These are phyloP conservation scores for Boletellus ananiceps DNA, from an alignment of 768 basidiomycete species.

Conservation along the genomic window DNA sequence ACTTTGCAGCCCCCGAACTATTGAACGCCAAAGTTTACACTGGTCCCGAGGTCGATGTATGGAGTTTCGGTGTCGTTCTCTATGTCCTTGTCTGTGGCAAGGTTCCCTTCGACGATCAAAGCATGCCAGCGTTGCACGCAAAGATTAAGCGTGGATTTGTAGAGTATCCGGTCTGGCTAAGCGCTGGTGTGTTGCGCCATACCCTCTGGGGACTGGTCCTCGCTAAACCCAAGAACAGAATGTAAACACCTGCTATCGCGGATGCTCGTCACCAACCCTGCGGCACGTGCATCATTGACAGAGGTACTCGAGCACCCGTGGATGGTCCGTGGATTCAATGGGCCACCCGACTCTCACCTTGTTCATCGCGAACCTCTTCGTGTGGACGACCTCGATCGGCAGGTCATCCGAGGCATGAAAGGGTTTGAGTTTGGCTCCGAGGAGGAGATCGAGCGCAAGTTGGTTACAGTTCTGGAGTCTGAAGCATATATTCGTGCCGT, in stretches of 20 bases:
- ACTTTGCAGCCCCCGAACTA: constrained; percentile 97
- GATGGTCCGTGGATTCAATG: constrained; percentile 86
- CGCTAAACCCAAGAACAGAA: constrained; percentile 46
- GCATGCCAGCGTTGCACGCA: constrained; percentile 97
- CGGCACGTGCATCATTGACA: constrained; percentile 69
- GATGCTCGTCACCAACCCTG: constrained; percentile 96
- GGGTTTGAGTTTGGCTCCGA: constrained; percentile 95
- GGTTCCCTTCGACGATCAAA: constrained; percentile 98
- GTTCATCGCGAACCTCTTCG: constrained; percentile 87
- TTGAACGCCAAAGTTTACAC: constrained; percentile 96
- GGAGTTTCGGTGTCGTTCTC: constrained; percentile 98
- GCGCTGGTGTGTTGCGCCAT: constrained; percentile 60
- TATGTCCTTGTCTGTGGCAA: constrained; percentile 98
- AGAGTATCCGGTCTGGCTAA: constrained; percentile 97
- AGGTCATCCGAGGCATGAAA: constrained; percentile 85
- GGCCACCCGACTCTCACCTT: constrained; percentile 79
- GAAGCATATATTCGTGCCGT: constrained; percentile 74
- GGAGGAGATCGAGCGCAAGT: constrained; percentile 75
- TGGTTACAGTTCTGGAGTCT: constrained; percentile 68
- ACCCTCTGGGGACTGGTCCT: background rate
- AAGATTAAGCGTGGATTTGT: constrained; percentile 98
- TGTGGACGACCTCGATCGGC: constrained; percentile 79
- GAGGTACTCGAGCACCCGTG: constrained; percentile 89
- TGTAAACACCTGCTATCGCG: constrained; percentile 91
- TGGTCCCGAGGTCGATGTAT: constrained; percentile 97